Base-by-base conservation (phyloP, 2,329 filamentous ascomycete genomes). In the Apiospora sp. region DNA sequence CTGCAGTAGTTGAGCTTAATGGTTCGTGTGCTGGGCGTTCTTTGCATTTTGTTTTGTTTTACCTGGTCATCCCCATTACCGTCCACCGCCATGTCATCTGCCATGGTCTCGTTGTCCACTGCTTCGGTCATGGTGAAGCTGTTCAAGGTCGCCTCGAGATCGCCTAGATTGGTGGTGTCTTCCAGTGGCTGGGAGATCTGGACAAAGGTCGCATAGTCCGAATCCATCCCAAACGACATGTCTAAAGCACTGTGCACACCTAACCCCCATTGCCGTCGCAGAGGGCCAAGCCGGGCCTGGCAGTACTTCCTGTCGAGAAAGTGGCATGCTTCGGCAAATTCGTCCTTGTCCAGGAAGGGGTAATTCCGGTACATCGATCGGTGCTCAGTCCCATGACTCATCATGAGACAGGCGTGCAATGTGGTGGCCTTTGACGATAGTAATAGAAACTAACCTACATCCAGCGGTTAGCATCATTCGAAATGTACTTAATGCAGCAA, bases 291-390 rank as follows among this genome's bases (percentile, higher is more conserved):
- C 46, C 83, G 90, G 71, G 87, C 90, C 78, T 85, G 87, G 72
- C 87, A 85, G 80, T 92, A 92, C 74, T 81, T 85, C 49, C 86
- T 84, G 74, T 92, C 90, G 30, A 92, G 84, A 71, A 88, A 84
- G 76, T 92, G 88, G 80, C 92, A 94, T 71, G 87, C 89, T 78
- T 90, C 87, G 71, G 88, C 82, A 75, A 94, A 94, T 78, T 94
- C 92, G 54, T 89, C 86, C 14, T 82, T 78, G 14, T 83, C 87
- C 41, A 94, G 86, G 73, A 87, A 89, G 8, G 92, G 92, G 78
- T 92, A 94, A 69, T 86, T 83, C 72, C 81, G 76, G 77, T 89
- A 87, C 16, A 83, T 84, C 19, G 81, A 79, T 24, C 80, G 77
- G 70, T 79, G 74, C n/a, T 41, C 58, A 41, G 34, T 41, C 58